Evolutionary conservation across 2,329 filamentous ascomycete species (phyloP).

Genomic region (Xylaria sp.): DNA sequence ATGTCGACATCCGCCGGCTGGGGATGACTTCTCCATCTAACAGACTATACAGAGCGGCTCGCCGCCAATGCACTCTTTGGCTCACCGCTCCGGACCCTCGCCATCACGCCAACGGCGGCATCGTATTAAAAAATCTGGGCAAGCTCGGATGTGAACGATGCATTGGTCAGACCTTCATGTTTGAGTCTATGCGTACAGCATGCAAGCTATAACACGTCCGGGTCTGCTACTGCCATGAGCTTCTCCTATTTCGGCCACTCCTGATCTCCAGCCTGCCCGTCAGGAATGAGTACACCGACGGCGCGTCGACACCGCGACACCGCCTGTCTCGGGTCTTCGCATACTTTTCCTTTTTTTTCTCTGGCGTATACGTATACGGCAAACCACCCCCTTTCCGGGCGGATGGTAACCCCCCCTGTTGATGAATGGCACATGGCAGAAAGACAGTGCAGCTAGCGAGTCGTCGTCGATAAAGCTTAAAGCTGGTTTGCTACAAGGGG

Average conservation of each 20-base stretch:
- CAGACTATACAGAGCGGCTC: constrained; percentile 33
- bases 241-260: constrained; percentile 29
- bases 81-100: constrained; percentile 36
- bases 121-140: constrained; percentile 25
- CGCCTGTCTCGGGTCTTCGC: constrained; percentile 21
- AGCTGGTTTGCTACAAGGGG: constrained; percentile 11
- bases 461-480: constrained; percentile 9
- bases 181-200: constrained; percentile 1
- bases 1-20: constrained; percentile 13
- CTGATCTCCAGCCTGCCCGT: constrained; percentile 16
- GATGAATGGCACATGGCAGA: constrained; percentile 27
- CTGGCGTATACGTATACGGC: not conserved
- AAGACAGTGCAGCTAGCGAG: constrained; percentile 20
- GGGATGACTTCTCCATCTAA: constrained; percentile 35
- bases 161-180: constrained; percentile 17
- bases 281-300: constrained; percentile 16
- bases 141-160: constrained; percentile 18
- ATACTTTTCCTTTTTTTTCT: not conserved
- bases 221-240: constrained; percentile 10
- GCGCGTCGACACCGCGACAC: constrained; percentile 21
- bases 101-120: constrained; percentile 37
- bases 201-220: constrained; percentile 18
- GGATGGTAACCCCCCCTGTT: constrained; percentile 11
- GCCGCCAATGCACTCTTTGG: constrained; percentile 29
- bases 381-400: constrained; percentile 16